Evolutionary conservation across 1,284 basidiomycete species (phyloP), one percentile per base, ranked within the genome.

Genomic region (Moesziomyces aphidis): DNA sequence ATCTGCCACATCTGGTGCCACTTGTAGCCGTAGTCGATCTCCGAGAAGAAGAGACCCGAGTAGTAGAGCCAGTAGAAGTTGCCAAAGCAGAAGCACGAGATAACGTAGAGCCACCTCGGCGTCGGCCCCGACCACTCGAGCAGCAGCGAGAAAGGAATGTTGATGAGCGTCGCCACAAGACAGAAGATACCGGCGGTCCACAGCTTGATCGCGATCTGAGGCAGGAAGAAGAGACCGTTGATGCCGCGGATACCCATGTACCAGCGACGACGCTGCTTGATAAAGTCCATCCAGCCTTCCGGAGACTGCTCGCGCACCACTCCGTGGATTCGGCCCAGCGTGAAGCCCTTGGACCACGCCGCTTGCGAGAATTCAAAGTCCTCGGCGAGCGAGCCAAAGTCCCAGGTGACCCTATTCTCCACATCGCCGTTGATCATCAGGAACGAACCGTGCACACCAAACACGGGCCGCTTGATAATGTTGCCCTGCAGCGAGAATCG

Each of bases 361-460:
- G 85, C 85, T 73, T 86, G 85, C 48, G 85, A 86, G 69, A 86
- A 86, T 65, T 86, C 85, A 57, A 86, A 86, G 76, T 86, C 85
- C 73, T 86, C 85, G 46, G 85, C 85, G 49, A 86, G 71, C 31
- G 63, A 73, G 15, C 73, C 72, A 67, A 79, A 80, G 60, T 77
- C 84, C 85, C 85, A 86, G 23, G 84, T 85, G 59, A 85, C 85
- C 72, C 83, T 83, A 73, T 86, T 86, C 73, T 86, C 85, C 66
- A 86, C 85, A 71, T 86, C 85, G 43, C 85, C 85, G 73, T 86
- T 86, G 52, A 85, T 85, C 80, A 86, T 78, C 49, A 86, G 67
- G 80, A 86, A 86, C 9, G 85, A 86, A 43, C 85, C 85, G 76
- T 86, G 85, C 6, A 86, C 85, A 60, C 85, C 85, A 73, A 86